Conservation (phyloP, 345 rosid species). For the Euphorbia lathyris region DNA sequence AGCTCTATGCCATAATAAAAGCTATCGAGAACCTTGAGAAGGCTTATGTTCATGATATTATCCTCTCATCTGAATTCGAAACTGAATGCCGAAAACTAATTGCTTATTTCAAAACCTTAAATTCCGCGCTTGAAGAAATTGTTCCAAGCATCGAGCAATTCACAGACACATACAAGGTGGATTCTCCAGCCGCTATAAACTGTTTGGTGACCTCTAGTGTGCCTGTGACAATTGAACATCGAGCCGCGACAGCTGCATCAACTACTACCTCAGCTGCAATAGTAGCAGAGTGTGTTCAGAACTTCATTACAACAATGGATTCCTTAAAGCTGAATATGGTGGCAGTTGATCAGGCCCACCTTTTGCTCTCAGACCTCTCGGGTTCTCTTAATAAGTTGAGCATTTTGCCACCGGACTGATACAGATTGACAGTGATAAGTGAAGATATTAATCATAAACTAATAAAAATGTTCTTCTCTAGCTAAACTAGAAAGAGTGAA, state of each 20-base stretch:
- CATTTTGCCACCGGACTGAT: conserved; percentile 77
- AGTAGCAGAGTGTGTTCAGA: conserved; percentile 92
- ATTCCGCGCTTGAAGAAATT: conserved; percentile 67
- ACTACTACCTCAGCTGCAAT: conserved; percentile 70
- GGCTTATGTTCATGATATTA: conserved; percentile 76
- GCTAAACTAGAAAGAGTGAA: no score
- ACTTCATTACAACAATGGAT: conserved; percentile 94
- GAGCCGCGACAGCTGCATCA: conserved; percentile 61
- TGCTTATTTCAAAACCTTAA: conserved; percentile 82
- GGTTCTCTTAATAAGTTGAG: conserved; percentile 72
- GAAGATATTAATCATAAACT: no score
- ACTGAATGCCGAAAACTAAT: conserved; percentile 84
- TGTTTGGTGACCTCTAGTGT: conserved; percentile 83
- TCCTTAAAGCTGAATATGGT: conserved; percentile 90
- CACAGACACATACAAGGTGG: conserved; percentile 91
- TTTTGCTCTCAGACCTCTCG: conserved; percentile 72
- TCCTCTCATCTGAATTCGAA: conserved; percentile 73
- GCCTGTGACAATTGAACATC: conserved; percentile 90
- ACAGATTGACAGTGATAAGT: no score
- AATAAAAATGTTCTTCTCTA: no score
- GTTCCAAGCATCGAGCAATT: conserved; percentile 82
- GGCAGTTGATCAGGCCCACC: conserved; percentile 92
- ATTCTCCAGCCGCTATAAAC: conserved; percentile 87
- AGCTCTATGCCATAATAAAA: conserved; percentile 89
- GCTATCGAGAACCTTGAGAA: conserved; percentile 97